phyloP scores from a whole-genome alignment of 768 basidiomycete species.

The Hygrophorus russula region DNA sequence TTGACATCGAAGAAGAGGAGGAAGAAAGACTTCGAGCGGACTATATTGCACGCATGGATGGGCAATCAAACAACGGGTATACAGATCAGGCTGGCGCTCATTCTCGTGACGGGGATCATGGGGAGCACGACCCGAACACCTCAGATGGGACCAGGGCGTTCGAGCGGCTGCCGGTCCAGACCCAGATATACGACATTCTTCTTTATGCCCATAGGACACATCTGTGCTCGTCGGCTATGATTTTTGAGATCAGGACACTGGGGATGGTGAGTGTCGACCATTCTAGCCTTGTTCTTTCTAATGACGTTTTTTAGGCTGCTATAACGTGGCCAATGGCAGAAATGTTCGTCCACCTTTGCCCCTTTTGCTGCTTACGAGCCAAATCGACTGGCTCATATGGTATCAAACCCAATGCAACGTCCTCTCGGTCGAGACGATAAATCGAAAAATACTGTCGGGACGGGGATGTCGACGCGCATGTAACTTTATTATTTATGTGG shows the following conservation, averaged over 20 bases:
- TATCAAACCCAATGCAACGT: conserved; percentile 3
- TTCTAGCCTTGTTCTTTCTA: background rate
- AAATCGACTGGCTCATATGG: conserved; percentile 4
- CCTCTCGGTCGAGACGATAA: background rate
- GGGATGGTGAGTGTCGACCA: conserved; percentile 40
- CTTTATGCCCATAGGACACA: conserved; percentile 58
- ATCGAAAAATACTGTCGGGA: no score
- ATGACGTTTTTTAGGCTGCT: conserved; percentile 29
- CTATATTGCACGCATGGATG: conserved; percentile 31
- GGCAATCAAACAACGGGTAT: background rate
- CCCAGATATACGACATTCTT: conserved; percentile 59
- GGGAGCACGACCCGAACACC: conserved; percentile 13
- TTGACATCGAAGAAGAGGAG: conserved; percentile 34
- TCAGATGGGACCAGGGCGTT: conserved; percentile 20
- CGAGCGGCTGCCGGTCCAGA: conserved; percentile 52
- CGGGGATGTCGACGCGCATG: no score
- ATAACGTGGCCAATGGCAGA: conserved; percentile 72
- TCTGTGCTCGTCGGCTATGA: conserved; percentile 39
- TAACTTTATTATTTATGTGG: no score
- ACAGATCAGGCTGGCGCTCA: background rate
- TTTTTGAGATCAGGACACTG: conserved; percentile 42
- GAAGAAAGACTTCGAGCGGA: conserved; percentile 39
- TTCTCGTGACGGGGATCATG: conserved; percentile 2
- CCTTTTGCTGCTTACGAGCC: conserved; percentile 25
- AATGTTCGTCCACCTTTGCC: conserved; percentile 52